Base-by-base conservation (phyloP, 2,329 filamentous ascomycete genomes). In the Alternaria incomplexa region DNA sequence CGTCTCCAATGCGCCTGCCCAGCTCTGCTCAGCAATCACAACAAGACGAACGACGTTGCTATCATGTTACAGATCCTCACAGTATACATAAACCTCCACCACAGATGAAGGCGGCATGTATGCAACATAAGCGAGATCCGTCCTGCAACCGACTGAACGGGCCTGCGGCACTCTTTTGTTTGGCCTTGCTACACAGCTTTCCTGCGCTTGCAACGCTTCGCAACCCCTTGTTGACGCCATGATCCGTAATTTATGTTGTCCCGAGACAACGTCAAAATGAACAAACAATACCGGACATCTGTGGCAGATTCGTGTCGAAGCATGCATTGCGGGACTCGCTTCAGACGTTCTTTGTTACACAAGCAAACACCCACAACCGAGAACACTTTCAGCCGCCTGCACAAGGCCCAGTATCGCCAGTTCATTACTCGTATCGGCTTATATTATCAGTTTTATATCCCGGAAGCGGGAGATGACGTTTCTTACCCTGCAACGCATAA, bases 391-490 rank as follows among this genome's bases (percentile, higher is more conserved):
- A 43, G 46, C 44, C 28, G 51, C 25, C 25, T 61, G 46, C 44
- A 52, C 30, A 26, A 56, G 58, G 30, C 58, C 25, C 30, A 45
- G 10, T 22, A n/a, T 48, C n/a, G 20, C 43, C 22, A 30, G 23
- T 15, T 28, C 10, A n/a, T 43, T 52, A 47, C 54, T 48, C 23
- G 46, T n/a, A 25, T 32, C 26, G 46, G 48, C 51, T 55, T 32
- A 22, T 52, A 58, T 56, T 23, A 40, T 20, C 48, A 5, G 36
- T 28, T 25, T 22, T 44, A 48, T 57, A 15, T 20, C n/a, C 59
- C 30, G 17, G 47, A 30, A 47, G 30, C 59, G 40, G 54, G 47
- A 58, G 32, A 56, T 58, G 59, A 53, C 54, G 54, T 62, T 53
- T 36, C 47, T 55, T 43, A 43, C 59, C 54, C 59, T 58, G 54